A percentile compares a stretch with the other conserved stretches of the same genome.
phyloP scores from a whole-genome alignment of 495 filamentous ascomycete genomes.

The Hyaloscypha variabilis region DNA sequence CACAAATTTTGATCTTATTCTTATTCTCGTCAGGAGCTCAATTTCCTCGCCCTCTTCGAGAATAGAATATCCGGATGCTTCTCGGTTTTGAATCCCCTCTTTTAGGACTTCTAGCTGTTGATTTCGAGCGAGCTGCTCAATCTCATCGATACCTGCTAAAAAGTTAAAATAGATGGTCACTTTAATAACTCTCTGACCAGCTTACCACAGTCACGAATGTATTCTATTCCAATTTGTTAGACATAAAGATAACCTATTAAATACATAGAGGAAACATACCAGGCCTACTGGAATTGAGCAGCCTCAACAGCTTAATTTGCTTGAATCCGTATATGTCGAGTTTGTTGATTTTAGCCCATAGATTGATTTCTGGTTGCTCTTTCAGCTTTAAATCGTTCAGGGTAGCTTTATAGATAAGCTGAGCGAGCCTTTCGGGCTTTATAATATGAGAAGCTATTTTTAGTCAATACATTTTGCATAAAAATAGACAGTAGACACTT shows the following conservation, averaged over 20 bases:
- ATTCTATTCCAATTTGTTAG: conserved; percentile 14
- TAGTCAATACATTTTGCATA: conserved; percentile 2
- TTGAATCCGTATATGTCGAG: background rate
- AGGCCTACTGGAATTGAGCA: background rate
- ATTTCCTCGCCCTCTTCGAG: conserved; percentile 15
- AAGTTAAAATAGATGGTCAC: conserved; percentile 8
- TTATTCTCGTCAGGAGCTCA: conserved; percentile 27
- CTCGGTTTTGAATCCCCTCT: background rate
- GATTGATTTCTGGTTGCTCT: too few species aligned
- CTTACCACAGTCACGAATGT: conserved; percentile 14
- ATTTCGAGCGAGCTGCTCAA: conserved; percentile 16
- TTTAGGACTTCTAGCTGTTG: conserved; percentile 5
- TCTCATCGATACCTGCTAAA: conserved; percentile 13
- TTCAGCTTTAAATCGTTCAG: conserved; percentile 6
- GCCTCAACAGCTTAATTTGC: background rate
- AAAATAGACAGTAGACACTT: conserved; percentile 5
- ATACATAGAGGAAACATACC: conserved; percentile 2
- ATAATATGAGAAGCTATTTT: conserved; percentile 16
- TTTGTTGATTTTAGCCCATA: background rate
- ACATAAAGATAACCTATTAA: background rate
- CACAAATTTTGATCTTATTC: conserved; percentile 19
- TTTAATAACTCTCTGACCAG: background rate
- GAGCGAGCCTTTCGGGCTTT: conserved; percentile 2
- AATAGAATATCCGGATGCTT: conserved; percentile 15
- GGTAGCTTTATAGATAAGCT: conserved; percentile 23